phyloP scores from a whole-genome alignment of 2,329 filamentous ascomycete genomes.

The Lachnellula occidentalis region DNA sequence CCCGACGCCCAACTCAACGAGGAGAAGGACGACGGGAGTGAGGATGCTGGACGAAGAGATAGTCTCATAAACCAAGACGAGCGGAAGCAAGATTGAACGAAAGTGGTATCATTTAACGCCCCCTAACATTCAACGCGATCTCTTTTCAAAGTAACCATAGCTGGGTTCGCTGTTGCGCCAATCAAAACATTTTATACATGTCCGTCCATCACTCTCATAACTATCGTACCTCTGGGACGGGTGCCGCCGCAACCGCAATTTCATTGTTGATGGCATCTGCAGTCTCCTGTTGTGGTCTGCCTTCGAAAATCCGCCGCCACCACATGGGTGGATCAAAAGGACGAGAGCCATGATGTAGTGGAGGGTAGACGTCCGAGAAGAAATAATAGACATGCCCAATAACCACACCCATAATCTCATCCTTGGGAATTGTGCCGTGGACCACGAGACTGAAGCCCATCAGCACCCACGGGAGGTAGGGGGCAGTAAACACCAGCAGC shows the following conservation, averaged over 20 bases:
- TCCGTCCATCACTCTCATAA: neutral
- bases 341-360: slow-evolving; percentile 75
- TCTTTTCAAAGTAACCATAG: slow-evolving; percentile 1
- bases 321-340: slow-evolving; percentile 85
- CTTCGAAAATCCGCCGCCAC: slow-evolving; percentile 83
- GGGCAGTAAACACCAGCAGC: slow-evolving; percentile 83
- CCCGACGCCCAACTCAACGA: slow-evolving; percentile 36
- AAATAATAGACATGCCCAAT: slow-evolving; percentile 98
- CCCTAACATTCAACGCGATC: neutral
- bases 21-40: slow-evolving; percentile 31
- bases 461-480: slow-evolving; percentile 92
- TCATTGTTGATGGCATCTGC: slow-evolving; percentile 55
- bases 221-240: slow-evolving; percentile 35
- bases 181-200: slow-evolving; percentile 11
- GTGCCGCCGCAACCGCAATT: slow-evolving; percentile 50
- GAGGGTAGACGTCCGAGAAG: slow-evolving; percentile 93
- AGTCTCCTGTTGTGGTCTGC: slow-evolving; percentile 45
- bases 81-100: slow-evolving; percentile 5
- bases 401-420: slow-evolving; percentile 91
- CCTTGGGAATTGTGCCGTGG: slow-evolving; percentile 84
- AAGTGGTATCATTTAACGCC: slow-evolving; percentile 21
- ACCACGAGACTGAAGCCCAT: slow-evolving; percentile 90
- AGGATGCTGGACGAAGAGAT: slow-evolving; percentile 19
- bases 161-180: slow-evolving; percentile 5
- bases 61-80: slow-evolving; percentile 8